A percentile compares a stretch with the other conserved stretches of the same genome.
Conservation (phyloP, 2,329 filamentous ascomycete species). For the Sclerotinia borealis region DNA sequence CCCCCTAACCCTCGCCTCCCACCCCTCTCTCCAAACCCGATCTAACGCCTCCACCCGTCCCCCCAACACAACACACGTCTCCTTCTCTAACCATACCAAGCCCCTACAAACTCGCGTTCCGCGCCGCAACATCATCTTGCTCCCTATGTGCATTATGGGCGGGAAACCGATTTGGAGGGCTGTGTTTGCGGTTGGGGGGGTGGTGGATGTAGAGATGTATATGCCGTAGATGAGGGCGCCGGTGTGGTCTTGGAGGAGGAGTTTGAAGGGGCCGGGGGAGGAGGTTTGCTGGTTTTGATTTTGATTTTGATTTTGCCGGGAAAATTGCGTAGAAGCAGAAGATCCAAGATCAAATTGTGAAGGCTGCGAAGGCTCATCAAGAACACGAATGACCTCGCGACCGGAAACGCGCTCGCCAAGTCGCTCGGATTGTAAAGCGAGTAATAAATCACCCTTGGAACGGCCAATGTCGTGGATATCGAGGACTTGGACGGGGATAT, state of each 20-base stretch:
- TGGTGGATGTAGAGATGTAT: too few relatives aligned
- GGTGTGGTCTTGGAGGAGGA: constrained; percentile 74
- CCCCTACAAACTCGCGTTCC: constrained; percentile 66
- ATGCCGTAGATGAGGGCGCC: constrained; percentile 65
- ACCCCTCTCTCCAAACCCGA: constrained; percentile 65
- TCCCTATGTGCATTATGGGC: constrained; percentile 66
- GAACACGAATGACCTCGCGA: constrained; percentile 72
- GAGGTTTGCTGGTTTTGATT: constrained; percentile 15
- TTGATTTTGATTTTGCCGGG: constrained; percentile 26
- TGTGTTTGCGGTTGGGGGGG: constrained; percentile 17
- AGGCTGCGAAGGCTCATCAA: constrained; percentile 41
- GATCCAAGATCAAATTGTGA: constrained; percentile 13
- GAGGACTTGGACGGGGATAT: constrained; percentile 73
- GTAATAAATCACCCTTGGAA: constrained; percentile 81
- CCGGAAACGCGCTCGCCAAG: constrained; percentile 70
- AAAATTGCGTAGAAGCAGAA: constrained; percentile 20
- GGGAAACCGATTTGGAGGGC: constrained; percentile 49
- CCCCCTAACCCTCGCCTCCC: constrained; percentile 63
- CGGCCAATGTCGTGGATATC: constrained; percentile 78
- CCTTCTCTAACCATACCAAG: constrained; percentile 69
- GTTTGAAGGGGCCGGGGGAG: constrained; percentile 57
- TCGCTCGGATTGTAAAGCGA: constrained; percentile 68
- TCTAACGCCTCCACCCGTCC: constrained; percentile 82
- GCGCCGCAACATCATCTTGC: constrained; percentile 70
- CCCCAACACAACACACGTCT: constrained; percentile 65